Conservation (phyloP, 768 basidiomycete genomes). For the Pisolithus sp. region DNA sequence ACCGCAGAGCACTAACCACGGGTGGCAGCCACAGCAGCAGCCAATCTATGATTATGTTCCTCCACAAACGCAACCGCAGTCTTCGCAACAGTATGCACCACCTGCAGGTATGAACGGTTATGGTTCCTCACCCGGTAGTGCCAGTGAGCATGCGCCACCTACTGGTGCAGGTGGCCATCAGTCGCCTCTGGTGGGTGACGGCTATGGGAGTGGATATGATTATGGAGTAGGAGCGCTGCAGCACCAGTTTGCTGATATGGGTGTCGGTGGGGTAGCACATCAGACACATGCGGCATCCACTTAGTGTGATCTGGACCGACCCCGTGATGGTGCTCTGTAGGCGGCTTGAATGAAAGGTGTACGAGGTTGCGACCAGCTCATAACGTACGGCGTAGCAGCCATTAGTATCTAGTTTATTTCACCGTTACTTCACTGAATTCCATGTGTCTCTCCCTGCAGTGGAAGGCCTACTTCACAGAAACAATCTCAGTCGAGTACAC, state of each 20-base stretch:
- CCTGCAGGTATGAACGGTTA: background rate
- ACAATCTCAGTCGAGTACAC: too few relatives aligned
- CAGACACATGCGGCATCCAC: conserved; percentile 17
- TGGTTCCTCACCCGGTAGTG: conserved; percentile 13
- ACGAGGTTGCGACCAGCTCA: too few relatives aligned
- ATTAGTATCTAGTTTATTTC: too few relatives aligned
- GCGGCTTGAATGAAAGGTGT: background rate
- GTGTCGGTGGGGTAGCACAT: conserved; percentile 16
- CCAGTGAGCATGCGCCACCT: conserved; percentile 15
- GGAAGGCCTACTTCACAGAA: too few relatives aligned
- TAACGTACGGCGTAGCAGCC: too few relatives aligned
- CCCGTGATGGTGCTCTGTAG: conserved; percentile 5
- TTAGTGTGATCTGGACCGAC: background rate
- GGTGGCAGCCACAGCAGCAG: background rate
- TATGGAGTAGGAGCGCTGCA: conserved; percentile 19
- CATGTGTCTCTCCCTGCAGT: too few relatives aligned
- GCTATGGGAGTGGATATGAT: conserved; percentile 15
- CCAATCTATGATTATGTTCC: conserved; percentile 14
- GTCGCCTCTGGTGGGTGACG: conserved; percentile 9
- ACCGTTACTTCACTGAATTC: too few relatives aligned
- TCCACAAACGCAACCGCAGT: conserved; percentile 11
- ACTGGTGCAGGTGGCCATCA: conserved; percentile 3
- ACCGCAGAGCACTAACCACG: background rate
- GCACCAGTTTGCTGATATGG: conserved; percentile 28
- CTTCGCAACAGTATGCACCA: conserved; percentile 8